A percentile compares a stretch with the other conserved stretches of the same genome.
Evolutionary conservation across 495 filamentous ascomycete species (phyloP).

Genomic region (Eremomyces bilateralis): DNA sequence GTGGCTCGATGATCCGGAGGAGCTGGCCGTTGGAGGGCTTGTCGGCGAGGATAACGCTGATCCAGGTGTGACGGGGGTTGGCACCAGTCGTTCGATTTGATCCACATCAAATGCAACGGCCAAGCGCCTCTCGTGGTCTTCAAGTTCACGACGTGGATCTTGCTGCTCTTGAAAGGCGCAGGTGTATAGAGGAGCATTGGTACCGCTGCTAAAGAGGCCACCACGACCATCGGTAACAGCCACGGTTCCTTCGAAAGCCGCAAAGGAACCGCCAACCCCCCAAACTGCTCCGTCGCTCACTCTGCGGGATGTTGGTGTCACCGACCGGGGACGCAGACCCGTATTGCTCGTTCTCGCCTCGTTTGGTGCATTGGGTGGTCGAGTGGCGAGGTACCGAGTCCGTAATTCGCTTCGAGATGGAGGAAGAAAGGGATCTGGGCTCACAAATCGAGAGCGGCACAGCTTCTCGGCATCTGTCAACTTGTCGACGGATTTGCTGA

Average conservation of each 20-base stretch:
- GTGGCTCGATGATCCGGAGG: no score
- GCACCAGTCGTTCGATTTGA: slow-evolving; percentile 35
- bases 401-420: slow-evolving; percentile 19
- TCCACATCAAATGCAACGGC: slow-evolving; percentile 75
- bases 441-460: slow-evolving; percentile 31
- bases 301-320: slow-evolving; percentile 10
- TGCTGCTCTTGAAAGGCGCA: slow-evolving; percentile 39
- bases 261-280: slow-evolving; percentile 51
- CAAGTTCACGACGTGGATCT: slow-evolving; percentile 34
- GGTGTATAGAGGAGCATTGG: slow-evolving; percentile 51
- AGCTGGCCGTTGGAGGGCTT: no score
- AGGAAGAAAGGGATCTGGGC: slow-evolving; percentile 44
- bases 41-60: no score
- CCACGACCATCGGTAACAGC: slow-evolving; percentile 39
- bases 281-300: slow-evolving; percentile 55
- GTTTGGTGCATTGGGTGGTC: slow-evolving; percentile 2
- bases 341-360: not conserved
- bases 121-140: slow-evolving; percentile 52
- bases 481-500: slow-evolving; percentile 38
- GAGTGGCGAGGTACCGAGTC: no score
- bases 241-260: slow-evolving; percentile 23
- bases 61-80: no score
- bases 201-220: slow-evolving; percentile 40
- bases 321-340: not conserved
- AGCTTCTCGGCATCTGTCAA: slow-evolving; percentile 40